Evolutionary conservation across 2,329 filamentous ascomycete species (phyloP), one percentile per base, ranked within the genome.

Genomic region (Alternaria tenuissima): DNA sequence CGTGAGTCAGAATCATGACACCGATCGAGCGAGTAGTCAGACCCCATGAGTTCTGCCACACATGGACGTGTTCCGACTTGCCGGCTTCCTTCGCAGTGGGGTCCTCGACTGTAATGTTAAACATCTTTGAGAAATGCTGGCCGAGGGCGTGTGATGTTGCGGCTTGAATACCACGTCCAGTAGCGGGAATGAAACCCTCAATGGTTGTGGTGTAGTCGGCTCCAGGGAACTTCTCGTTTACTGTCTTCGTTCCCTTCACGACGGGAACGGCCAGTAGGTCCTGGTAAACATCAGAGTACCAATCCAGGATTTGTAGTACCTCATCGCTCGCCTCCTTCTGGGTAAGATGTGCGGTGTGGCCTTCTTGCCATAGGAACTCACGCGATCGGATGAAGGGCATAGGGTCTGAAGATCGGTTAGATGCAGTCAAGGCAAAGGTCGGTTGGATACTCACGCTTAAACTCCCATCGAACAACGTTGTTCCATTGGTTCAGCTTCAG

Each of bases 21-120:
- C 95, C 96, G 68, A 99, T 96, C 58, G 94, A 93, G 77, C 95
- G 93, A 55, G 95, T 99, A 1, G 94, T 98, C 62, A 99, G 87
- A 81, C 95, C 95, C 95, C 95, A 99, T 14, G 93, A 97, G 84
- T 99, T 99, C 80, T 99, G 95, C 94, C 94, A 98, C 58, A 98
- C 94, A 76, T 94, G 84, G 57, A 97, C 83, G 81, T 92, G 91
- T 57, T 77, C 71, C n/a, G 75, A 69, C 79, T 95, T 88, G 49
- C 87, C 89, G 28, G 77, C 79, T 47, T 85, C 83, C 74, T 89
- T 89, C 52, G 85, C 86, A 61, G 85, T 84, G 24, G 95, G 95
- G 76, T 99, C 94, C 80, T 99, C 94, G 30, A 99, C 93, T 0
- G 91, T 96, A 78, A 99, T 98, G 79, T 95, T 91, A 78, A 98